phyloP scores from a whole-genome alignment of 2,329 filamentous ascomycete genomes.

The Stemphylium vesicarium region DNA sequence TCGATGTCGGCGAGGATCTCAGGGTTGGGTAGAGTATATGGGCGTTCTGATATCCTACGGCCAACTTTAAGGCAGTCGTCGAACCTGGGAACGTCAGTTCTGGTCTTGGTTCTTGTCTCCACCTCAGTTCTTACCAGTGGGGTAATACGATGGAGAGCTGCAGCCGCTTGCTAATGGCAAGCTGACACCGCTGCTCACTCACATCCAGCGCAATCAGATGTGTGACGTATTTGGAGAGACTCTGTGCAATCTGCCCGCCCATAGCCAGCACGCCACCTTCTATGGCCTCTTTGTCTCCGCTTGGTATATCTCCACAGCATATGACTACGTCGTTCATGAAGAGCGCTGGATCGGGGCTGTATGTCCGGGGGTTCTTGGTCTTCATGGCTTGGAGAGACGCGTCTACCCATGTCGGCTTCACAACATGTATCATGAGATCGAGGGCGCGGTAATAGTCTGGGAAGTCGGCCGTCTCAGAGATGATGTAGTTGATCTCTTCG shows the following conservation, averaged over 20 bases:
- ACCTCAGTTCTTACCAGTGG: conserved; percentile 71
- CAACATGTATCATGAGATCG: conserved; percentile 80
- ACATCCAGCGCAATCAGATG: conserved; percentile 85
- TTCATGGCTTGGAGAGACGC: conserved; percentile 72
- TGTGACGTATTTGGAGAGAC: conserved; percentile 76
- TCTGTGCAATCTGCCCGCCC: conserved; percentile 79
- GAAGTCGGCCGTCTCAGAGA: conserved; percentile 86
- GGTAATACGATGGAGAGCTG: conserved; percentile 86
- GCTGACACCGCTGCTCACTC: conserved; percentile 73
- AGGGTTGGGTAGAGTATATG: conserved; percentile 85
- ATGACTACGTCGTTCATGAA: conserved; percentile 87
- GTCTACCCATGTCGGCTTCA: conserved; percentile 81
- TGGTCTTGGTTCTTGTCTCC: neutral
- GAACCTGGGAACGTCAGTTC: conserved; percentile 66
- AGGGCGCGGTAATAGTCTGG: conserved; percentile 79
- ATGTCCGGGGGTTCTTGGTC: conserved; percentile 78
- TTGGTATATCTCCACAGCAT: conserved; percentile 82
- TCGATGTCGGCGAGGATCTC: conserved; percentile 66
- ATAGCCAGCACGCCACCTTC: conserved; percentile 87
- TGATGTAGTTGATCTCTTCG: conserved; percentile 65
- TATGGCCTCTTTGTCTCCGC: conserved; percentile 89
- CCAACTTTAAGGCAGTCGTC: conserved; percentile 95
- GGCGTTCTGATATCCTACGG: conserved; percentile 85
- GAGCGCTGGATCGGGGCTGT: conserved; percentile 87
- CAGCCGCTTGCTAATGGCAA: conserved; percentile 68